Evolutionary conservation across 345 rosid species (phyloP).

Genomic region (Salix purpurea): DNA sequence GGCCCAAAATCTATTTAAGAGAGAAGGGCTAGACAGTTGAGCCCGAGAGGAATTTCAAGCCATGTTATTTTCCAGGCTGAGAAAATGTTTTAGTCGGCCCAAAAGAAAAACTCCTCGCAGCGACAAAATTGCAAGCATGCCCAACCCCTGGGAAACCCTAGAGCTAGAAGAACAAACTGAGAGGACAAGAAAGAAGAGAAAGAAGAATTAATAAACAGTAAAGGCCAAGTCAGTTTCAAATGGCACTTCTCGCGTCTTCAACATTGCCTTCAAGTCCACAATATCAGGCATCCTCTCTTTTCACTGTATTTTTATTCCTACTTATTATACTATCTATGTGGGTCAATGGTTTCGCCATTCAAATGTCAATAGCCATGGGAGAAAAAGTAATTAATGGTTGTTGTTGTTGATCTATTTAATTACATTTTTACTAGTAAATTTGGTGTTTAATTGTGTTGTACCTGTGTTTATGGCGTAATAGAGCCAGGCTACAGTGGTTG

Average conservation of each 20-base stretch:
- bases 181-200: too few species aligned
- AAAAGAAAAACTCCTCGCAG: not conserved
- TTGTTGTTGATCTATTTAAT: not conserved
- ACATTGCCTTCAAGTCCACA: slow-evolving; percentile 4
- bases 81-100: not conserved
- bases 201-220: not conserved
- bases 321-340: not conserved
- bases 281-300: slow-evolving; percentile 16
- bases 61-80: too few species aligned
- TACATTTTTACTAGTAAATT: too few species aligned
- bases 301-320: not conserved
- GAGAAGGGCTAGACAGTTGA: not conserved
- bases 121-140: not conserved
- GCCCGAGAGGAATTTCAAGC: not conserved
- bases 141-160: slow-evolving; percentile 21
- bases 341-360: not conserved
- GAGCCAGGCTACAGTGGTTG: not conserved
- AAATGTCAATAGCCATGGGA: not conserved
- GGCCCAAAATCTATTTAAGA: not conserved
- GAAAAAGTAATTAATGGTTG: not conserved
- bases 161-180: not conserved
- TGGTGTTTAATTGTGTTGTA: not conserved
- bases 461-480: not conserved
- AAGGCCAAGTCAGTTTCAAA: not conserved
- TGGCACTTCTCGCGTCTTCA: slow-evolving; percentile 30